These are phyloP conservation scores for Alternaria viburni DNA, from an alignment of 2,329 filamentous ascomycete species.

Conservation along the genomic window DNA sequence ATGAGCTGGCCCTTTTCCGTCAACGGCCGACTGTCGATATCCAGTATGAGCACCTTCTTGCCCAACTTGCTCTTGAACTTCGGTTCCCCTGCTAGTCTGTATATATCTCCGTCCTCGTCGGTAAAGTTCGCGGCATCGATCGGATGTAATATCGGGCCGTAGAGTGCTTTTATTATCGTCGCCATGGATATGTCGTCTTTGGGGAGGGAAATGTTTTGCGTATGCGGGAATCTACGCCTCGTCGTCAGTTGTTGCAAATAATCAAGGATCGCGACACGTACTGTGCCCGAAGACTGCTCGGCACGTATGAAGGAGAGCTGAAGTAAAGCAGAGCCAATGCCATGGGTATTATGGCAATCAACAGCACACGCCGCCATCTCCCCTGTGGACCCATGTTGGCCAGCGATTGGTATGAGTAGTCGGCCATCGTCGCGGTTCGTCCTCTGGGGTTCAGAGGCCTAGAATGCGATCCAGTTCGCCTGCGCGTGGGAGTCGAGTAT, in stretches of 20 bases:
- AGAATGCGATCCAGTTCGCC: background rate
- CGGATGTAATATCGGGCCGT: constrained; percentile 44
- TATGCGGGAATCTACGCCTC: constrained; percentile 27
- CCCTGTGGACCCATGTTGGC: constrained; percentile 43
- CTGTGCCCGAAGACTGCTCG: constrained; percentile 27
- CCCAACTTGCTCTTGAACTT: constrained; percentile 45
- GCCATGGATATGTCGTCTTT: constrained; percentile 41
- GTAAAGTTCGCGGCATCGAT: constrained; percentile 46
- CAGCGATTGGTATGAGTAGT: constrained; percentile 40
- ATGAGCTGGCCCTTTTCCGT: constrained; percentile 44
- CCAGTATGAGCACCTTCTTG: constrained; percentile 47
- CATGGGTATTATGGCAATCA: constrained; percentile 41
- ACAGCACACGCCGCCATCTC: constrained; percentile 43
- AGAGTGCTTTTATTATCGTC: constrained; percentile 48
- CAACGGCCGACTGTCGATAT: constrained; percentile 48
- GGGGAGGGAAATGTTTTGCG: constrained; percentile 34
- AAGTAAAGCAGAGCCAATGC: constrained; percentile 39
- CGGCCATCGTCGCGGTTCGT: constrained; percentile 20
- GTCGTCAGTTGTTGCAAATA: background rate
- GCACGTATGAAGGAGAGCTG: constrained; percentile 34
- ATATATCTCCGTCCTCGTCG: constrained; percentile 46
- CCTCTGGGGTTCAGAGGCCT: background rate
- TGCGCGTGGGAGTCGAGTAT: background rate
- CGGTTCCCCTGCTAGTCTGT: constrained; percentile 38
- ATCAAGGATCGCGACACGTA: constrained; percentile 15